A percentile compares a stretch with the other conserved stretches of the same genome.
phyloP scores from a whole-genome alignment of 2,329 filamentous ascomycete species.

The Elsinoe arachidis region DNA sequence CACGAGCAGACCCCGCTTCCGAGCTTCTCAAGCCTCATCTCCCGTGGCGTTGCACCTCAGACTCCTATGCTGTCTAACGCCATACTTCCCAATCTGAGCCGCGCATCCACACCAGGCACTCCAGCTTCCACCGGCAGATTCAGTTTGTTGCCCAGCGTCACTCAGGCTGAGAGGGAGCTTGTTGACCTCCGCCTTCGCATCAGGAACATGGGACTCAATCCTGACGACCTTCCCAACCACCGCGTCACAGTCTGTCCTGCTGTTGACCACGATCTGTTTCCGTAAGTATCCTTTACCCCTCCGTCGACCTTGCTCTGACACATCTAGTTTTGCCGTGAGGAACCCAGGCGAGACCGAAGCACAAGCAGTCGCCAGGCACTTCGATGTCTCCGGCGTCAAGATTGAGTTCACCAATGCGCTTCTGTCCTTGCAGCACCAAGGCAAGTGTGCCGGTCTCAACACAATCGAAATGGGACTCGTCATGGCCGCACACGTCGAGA shows the following conservation, averaged over 20 bases:
- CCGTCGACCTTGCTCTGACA: neutral
- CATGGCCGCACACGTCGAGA: slow-evolving; percentile 1
- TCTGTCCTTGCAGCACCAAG: neutral
- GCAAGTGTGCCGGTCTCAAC: neutral
- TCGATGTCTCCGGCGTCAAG: neutral
- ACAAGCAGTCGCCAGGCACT: neutral
- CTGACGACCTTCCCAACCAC: neutral
- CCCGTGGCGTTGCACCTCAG: neutral
- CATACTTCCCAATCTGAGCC: neutral
- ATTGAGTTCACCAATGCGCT: neutral
- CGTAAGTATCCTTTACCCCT: neutral
- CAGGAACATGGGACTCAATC: neutral
- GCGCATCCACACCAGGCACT: neutral
- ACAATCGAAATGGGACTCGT: neutral
- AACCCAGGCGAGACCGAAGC: neutral
- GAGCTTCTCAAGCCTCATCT: neutral
- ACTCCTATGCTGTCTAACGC: neutral
- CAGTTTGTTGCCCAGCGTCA: neutral
- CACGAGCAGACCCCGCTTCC: neutral
- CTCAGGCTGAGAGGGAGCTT: neutral
- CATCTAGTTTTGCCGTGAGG: neutral
- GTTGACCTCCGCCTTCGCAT: neutral
- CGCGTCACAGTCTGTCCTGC: neutral
- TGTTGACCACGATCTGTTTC: neutral
- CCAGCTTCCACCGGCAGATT: no score